phyloP scores from a whole-genome alignment of 176 grass and related monocot genomes.

The Aegilops sharonensis region DNA sequence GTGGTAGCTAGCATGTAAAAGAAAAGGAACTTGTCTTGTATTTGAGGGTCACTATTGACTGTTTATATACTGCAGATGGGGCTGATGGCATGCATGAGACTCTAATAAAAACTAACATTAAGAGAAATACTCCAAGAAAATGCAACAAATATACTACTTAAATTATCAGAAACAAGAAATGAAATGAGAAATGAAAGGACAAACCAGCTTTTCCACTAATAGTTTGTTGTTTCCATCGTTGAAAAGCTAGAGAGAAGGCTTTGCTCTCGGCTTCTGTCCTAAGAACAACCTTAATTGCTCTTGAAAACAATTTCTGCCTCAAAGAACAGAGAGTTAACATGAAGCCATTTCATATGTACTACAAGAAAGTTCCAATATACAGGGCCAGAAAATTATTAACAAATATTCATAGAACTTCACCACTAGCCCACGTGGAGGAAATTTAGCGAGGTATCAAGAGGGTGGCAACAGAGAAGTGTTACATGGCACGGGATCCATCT shows the following conservation, averaged over 20 bases:
- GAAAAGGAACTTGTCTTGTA: not conserved
- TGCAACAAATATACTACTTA: conserved; percentile 15
- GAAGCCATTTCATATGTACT: conserved; percentile 37
- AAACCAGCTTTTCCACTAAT: conserved; percentile 69
- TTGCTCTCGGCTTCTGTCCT: conserved; percentile 87
- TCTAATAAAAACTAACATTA: not conserved
- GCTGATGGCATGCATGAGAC: not conserved
- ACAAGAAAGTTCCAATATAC: conserved; percentile 27
- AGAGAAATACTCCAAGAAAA: conserved; percentile 11
- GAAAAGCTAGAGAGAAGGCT: conserved; percentile 73
- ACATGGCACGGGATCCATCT: not conserved
- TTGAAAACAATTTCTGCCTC: conserved; percentile 88
- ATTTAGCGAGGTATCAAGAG: not conserved
- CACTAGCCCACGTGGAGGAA: not conserved
- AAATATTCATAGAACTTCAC: conserved; percentile 7
- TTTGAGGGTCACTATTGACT: not conserved
- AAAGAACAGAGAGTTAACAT: conserved; percentile 41
- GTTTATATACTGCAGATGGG: not conserved
- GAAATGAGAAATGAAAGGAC: conserved; percentile 48
- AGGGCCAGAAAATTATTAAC: conserved; percentile 10
- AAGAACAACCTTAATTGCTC: conserved; percentile 87
- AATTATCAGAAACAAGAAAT: conserved; percentile 50
- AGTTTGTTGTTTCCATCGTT: conserved; percentile 75
- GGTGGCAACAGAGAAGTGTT: not conserved
- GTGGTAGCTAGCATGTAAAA: not conserved